Evolutionary conservation across 805 yeast species (phyloP).

Genomic region (Wickerhamiella occidentalis): DNA sequence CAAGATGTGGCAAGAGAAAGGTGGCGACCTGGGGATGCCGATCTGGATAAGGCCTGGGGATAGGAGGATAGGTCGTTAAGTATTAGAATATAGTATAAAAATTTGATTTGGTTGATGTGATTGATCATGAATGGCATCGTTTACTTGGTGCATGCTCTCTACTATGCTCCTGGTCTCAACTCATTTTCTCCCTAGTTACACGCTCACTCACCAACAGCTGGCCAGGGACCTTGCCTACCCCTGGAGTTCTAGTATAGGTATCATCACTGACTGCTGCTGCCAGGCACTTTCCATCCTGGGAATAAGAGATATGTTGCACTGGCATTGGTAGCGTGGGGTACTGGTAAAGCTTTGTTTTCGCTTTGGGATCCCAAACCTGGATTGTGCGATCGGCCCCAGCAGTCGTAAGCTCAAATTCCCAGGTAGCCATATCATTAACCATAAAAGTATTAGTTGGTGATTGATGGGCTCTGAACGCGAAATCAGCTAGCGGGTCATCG

Average conservation of each 20-base stretch:
- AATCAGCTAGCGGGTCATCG: not conserved
- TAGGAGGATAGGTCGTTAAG: no score
- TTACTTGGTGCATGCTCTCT: no score
- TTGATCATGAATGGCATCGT: no score
- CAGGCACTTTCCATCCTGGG: conserved; percentile 1
- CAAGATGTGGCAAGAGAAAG: no score
- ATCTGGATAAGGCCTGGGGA: no score
- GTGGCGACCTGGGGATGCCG: no score
- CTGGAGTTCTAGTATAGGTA: not conserved
- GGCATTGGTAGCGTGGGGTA: not conserved
- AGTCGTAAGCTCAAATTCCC: conserved; percentile 31
- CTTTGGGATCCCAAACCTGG: conserved; percentile 36
- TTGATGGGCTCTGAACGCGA: conserved; percentile 4
- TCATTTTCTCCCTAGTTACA: not conserved
- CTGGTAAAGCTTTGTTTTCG: not conserved
- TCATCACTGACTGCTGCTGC: conserved; percentile 10
- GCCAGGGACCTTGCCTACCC: not conserved
- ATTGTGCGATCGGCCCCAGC: conserved; percentile 40
- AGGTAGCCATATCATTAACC: conserved; percentile 33
- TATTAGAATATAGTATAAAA: no score
- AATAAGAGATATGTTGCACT: not conserved
- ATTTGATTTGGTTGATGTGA: no score
- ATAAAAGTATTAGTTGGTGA: conserved; percentile 30
- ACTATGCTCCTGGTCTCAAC: no score
- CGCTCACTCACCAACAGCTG: conserved; percentile 32